Evolutionary conservation across 1,284 basidiomycete genomes (phyloP).

Genomic region (Stereum hirsutum): DNA sequence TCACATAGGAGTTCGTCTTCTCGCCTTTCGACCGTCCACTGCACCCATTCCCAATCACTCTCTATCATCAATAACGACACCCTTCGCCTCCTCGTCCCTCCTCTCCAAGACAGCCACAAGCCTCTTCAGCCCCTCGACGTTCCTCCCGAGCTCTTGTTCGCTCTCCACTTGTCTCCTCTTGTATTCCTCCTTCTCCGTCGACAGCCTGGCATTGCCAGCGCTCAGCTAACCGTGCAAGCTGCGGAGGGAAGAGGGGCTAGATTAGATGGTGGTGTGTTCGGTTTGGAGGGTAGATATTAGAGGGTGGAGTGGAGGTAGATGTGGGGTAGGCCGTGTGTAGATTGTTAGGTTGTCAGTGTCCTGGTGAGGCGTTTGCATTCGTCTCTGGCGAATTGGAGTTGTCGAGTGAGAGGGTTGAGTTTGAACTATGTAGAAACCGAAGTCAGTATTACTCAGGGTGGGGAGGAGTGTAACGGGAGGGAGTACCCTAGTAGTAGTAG

Average conservation of each 20-base stretch:
- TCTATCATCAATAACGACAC: slow-evolving; percentile 71
- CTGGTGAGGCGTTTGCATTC: slow-evolving; percentile 58
- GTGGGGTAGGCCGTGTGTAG: slow-evolving; percentile 64
- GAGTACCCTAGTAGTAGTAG: not conserved
- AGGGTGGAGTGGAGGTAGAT: slow-evolving; percentile 69
- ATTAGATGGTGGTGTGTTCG: slow-evolving; percentile 49
- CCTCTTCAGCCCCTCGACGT: slow-evolving; percentile 62
- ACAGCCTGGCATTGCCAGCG: too few species aligned
- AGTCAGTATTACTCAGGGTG: too few species aligned
- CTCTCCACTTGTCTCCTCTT: slow-evolving; percentile 70
- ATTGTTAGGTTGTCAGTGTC: slow-evolving; percentile 57
- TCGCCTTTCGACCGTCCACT: slow-evolving; percentile 56
- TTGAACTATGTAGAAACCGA: slow-evolving; percentile 50
- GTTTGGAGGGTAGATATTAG: slow-evolving; percentile 62
- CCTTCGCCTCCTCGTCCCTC: slow-evolving; percentile 71
- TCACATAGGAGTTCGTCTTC: slow-evolving; percentile 61
- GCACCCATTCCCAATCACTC: slow-evolving; percentile 71
- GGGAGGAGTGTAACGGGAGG: too few species aligned
- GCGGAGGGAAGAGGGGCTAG: slow-evolving; percentile 62
- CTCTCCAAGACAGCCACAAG: slow-evolving; percentile 77
- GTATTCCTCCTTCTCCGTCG: slow-evolving; percentile 62
- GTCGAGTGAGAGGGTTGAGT: slow-evolving; percentile 69
- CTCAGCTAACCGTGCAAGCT: too few species aligned
- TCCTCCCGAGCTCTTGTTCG: slow-evolving; percentile 68
- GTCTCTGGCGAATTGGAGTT: slow-evolving; percentile 62